Conservation (phyloP, 2,329 filamentous ascomycete genomes). For the Microascus cirrosus region DNA sequence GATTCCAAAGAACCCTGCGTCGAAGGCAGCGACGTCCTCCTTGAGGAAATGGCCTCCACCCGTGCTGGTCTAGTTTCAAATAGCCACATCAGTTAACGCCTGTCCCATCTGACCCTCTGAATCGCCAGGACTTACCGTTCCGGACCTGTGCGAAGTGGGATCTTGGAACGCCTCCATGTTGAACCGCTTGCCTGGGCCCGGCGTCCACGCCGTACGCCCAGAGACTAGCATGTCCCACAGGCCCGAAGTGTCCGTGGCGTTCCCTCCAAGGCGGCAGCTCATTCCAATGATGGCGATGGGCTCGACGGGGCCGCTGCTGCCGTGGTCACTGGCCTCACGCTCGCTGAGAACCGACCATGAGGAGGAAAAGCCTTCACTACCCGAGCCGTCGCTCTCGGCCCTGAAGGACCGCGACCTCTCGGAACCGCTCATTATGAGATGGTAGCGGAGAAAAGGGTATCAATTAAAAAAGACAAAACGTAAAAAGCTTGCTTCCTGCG, state of each 20-base stretch:
- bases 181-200: neutral
- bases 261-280: slow-evolving; percentile 11
- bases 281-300: slow-evolving; percentile 14
- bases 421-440: neutral
- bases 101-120: neutral
- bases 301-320: neutral
- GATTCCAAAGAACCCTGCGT: slow-evolving; percentile 13
- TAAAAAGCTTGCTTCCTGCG: neutral
- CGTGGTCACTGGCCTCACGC: neutral
- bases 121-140: neutral
- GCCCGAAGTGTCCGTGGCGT: slow-evolving; percentile 7
- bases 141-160: neutral
- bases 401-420: neutral
- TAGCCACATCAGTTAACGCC: neutral
- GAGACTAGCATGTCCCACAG: slow-evolving; percentile 8
- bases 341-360: neutral
- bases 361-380: neutral
- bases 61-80: neutral
- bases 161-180: neutral
- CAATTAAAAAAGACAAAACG: neutral
- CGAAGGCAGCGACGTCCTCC: slow-evolving; percentile 13
- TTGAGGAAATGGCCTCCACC: slow-evolving; percentile 15
- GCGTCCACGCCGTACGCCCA: neutral
- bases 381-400: neutral
- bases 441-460: neutral